Conservation (phyloP, 176 grass and related monocot genomes). For the Oryza brachyantha region DNA sequence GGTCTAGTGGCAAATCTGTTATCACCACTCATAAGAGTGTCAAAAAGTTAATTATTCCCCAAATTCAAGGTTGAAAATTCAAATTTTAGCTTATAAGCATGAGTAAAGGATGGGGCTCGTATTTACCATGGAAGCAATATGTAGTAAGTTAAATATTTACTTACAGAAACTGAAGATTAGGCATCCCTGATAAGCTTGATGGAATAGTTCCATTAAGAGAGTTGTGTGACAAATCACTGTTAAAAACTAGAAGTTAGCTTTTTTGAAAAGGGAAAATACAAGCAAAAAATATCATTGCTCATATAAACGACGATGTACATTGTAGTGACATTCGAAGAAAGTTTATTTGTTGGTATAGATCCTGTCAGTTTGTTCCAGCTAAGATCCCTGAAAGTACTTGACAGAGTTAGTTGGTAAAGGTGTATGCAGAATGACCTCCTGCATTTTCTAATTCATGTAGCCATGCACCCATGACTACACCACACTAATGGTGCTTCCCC, state of each 20-base stretch:
- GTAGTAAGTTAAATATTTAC: slow-evolving; percentile 17
- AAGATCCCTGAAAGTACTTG: slow-evolving; percentile 87
- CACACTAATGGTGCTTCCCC: background rate
- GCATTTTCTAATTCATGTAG: background rate
- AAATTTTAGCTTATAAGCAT: too few species aligned
- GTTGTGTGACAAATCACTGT: slow-evolving; percentile 80
- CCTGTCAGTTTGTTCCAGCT: slow-evolving; percentile 89
- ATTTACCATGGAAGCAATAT: background rate
- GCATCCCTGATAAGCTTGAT: slow-evolving; percentile 65
- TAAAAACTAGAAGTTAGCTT: slow-evolving; percentile 22
- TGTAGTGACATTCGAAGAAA: slow-evolving; percentile 71
- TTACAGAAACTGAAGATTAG: slow-evolving; percentile 86
- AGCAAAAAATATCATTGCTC: background rate
- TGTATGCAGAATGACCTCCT: background rate
- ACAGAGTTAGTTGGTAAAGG: slow-evolving; percentile 14
- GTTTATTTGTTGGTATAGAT: slow-evolving; percentile 61
- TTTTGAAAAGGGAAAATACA: slow-evolving; percentile 12
- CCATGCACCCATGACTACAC: background rate
- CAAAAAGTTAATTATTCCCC: too few species aligned
- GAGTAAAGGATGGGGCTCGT: too few species aligned
- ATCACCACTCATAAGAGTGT: too few species aligned
- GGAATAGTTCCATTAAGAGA: slow-evolving; percentile 70
- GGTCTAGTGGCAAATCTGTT: too few species aligned
- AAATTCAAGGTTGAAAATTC: too few species aligned
- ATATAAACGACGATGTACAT: slow-evolving; percentile 55